Percentiles rank a stretch among this genome's conserved stretches.
Conservation (phyloP, 176 grass and related monocot genomes). For the Oryza brachyantha region DNA sequence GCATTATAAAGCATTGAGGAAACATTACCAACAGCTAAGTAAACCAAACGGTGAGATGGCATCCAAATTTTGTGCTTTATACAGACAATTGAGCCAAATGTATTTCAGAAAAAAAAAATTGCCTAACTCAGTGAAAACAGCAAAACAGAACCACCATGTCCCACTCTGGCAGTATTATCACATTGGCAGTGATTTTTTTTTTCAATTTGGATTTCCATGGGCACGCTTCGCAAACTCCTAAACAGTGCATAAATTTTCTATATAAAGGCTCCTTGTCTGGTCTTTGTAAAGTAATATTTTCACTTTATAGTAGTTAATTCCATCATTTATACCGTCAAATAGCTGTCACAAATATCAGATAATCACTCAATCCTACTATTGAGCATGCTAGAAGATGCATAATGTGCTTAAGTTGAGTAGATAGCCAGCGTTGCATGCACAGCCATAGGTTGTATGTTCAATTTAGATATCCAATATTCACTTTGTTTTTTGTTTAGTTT, state of each 20-base stretch:
- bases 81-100: background rate
- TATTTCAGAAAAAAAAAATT: background rate
- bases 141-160: background rate
- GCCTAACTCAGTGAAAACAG: background rate
- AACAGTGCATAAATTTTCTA: too few species aligned
- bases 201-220: too few species aligned
- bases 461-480: background rate
- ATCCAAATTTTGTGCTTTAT: background rate
- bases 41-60: background rate
- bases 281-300: too few species aligned
- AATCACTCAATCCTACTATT: too few species aligned
- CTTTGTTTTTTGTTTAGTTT: background rate
- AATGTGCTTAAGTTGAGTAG: background rate
- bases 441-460: background rate
- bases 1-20: background rate
- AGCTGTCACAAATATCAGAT: too few species aligned
- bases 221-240: too few species aligned
- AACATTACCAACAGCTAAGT: background rate
- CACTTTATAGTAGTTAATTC: too few species aligned
- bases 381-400: background rate
- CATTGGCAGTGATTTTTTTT: too few species aligned
- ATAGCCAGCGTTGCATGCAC: background rate
- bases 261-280: too few species aligned
- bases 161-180: background rate
- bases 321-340: too few species aligned